A percentile compares a stretch with the other conserved stretches of the same genome.
phyloP scores from a whole-genome alignment of 1,284 basidiomycete genomes.

The Pseudozyma tsukubaensis region DNA sequence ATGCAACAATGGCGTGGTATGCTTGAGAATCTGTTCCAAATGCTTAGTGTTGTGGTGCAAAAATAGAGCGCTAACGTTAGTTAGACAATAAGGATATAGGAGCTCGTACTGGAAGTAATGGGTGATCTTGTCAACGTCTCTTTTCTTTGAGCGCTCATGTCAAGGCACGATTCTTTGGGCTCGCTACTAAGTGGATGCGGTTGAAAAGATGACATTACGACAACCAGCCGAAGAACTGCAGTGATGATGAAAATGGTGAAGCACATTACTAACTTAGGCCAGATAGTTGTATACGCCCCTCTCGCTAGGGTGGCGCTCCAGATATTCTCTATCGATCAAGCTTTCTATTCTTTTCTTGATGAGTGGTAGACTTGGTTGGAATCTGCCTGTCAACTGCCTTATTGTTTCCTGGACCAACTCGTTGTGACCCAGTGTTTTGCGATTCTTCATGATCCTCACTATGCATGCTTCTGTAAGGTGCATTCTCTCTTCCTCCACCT shows the following conservation, averaged over 20 bases:
- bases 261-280: constrained; percentile 33
- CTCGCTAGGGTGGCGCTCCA: constrained; percentile 52
- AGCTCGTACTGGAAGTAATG: no score
- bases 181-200: no score
- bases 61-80: no score
- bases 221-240: not conserved
- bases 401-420: constrained; percentile 92
- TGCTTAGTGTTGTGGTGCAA: no score
- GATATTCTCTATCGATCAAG: constrained; percentile 79
- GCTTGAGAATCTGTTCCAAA: no score
- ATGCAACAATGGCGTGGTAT: no score
- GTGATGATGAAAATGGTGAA: not conserved
- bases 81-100: no score
- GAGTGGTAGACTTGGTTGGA: constrained; percentile 83
- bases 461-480: constrained; percentile 90
- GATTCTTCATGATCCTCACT: constrained; percentile 96
- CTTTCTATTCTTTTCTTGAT: constrained; percentile 96
- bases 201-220: no score
- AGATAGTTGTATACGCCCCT: constrained; percentile 62
- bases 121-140: no score
- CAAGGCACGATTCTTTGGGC: no score
- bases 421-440: constrained; percentile 88
- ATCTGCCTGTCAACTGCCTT: constrained; percentile 83
- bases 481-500: constrained; percentile 90
- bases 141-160: no score